Conservation (phyloP, 805 yeast genomes). For the Ogataea paraovalis region DNA sequence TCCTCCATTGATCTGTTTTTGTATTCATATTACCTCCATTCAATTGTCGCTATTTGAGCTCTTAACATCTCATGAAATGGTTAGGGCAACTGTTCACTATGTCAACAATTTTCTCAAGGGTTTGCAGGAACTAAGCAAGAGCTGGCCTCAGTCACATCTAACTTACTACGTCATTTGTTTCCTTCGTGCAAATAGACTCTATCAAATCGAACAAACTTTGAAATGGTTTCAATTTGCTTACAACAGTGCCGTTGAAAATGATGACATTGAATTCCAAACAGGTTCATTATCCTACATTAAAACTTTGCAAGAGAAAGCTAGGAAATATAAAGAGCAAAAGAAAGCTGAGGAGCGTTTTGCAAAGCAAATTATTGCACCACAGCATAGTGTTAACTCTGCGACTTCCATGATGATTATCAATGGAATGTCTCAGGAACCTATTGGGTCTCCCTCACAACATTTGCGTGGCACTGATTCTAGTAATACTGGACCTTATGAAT, state of each 20-base stretch:
- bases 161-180: background rate
- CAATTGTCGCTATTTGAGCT: slow-evolving; percentile 1
- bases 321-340: background rate
- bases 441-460: background rate
- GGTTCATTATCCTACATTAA: background rate
- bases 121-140: background rate
- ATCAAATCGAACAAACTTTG: background rate
- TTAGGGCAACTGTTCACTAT: background rate
- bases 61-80: background rate
- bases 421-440: background rate
- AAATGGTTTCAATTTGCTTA: background rate
- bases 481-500: background rate
- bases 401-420: background rate
- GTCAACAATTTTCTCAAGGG: background rate
- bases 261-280: background rate
- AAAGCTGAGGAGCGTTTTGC: background rate
- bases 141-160: background rate
- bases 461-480: background rate
- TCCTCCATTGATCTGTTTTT: background rate
- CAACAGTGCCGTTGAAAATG: background rate
- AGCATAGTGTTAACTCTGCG: background rate
- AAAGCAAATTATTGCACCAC: background rate
- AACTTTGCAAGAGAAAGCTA: background rate
- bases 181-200: background rate
- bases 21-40: background rate